Base-by-base conservation (phyloP, 2,329 filamentous ascomycete species). In the Pseudophaeomoniella oleicola region DNA sequence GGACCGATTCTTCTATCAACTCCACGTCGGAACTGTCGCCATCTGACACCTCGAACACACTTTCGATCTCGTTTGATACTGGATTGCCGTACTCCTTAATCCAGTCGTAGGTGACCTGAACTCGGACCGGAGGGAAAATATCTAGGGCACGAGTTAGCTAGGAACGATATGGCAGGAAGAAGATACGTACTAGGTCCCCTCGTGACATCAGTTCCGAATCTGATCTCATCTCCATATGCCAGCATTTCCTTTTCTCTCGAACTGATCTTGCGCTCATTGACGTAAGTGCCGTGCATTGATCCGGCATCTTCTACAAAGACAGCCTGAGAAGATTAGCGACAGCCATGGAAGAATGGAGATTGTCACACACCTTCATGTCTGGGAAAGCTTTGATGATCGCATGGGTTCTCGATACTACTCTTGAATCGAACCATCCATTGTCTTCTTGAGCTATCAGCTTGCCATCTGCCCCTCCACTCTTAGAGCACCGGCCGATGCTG, bases 221-320 rank as follows among this genome's bases (percentile, higher is more conserved):
- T 50, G 16, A 73, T 41, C 2, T 52, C 40, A 35, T 60, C 57
- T 13, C 58, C 54, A 36, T 57, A 44, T 3, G 52, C 53, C 9
- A 60, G 36, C 3, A 47, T 34, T n/a, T 44, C 48, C 17, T 46
- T 45, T 18, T 47, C 38, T 10, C 54, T 39, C 9, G 39, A 44
- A n/a, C 42, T 38, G 16, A 73, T 48, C 29, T 57, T 60, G 29
- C 43, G 46, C 22, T 61, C 59, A 45, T 76, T 72, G 34, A 78
- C 43, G 39, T 54, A 64, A 13, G 73, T 78, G 18, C 75, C 75
- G 49, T 79, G 75, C 64, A 75, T 75, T 5, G 73, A 78, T 19
- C 62, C 64, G 13, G 58, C 57, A 47, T 79, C 75, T 40, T 54
- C 57, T 41, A 79, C 58, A 36, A 58, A 64, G 32, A 75, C 53